phyloP scores from a whole-genome alignment of 305 asterid genomes.

The Ruellia speciosa region DNA sequence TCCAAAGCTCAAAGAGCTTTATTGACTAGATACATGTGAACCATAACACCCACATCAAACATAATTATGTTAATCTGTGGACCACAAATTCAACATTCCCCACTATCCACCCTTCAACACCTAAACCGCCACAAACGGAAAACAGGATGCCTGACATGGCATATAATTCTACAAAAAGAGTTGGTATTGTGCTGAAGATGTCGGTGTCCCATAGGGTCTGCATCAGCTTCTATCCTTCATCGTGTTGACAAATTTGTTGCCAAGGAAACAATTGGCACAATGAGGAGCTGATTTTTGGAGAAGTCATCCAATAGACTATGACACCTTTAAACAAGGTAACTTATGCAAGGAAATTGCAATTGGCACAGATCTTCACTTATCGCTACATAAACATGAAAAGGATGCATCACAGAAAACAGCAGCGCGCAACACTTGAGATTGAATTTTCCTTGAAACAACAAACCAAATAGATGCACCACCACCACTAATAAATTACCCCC shows the following conservation, averaged over 20 bases:
- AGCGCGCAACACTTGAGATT: not conserved
- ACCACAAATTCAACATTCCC: slow-evolving; percentile 14
- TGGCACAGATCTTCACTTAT: slow-evolving; percentile 17
- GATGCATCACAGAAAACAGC: not conserved
- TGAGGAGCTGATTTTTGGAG: slow-evolving; percentile 13
- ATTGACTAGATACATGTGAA: slow-evolving; percentile 3
- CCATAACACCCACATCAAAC: slow-evolving; percentile 21
- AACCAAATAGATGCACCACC: slow-evolving; percentile 21
- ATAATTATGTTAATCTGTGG: slow-evolving; percentile 9
- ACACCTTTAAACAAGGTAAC: slow-evolving; percentile 13
- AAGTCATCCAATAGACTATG: slow-evolving; percentile 15
- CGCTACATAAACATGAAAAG: slow-evolving; percentile 17
- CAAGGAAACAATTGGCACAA: not conserved
- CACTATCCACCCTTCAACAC: slow-evolving; percentile 9
- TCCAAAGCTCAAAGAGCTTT: slow-evolving; percentile 9
- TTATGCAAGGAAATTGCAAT: slow-evolving; percentile 10
- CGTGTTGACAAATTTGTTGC: slow-evolving; percentile 14
- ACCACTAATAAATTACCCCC: slow-evolving; percentile 15
- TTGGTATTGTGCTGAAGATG: slow-evolving; percentile 9
- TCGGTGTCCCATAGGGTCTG: slow-evolving; percentile 3
- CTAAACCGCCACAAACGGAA: slow-evolving; percentile 1
- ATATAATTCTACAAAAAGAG: slow-evolving; percentile 3
- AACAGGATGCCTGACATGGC: not conserved
- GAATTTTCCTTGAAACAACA: slow-evolving; percentile 1
- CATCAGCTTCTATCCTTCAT: not conserved